phyloP scores from a whole-genome alignment of 495 filamentous ascomycete species.

The Penicillium simplicissimum region DNA sequence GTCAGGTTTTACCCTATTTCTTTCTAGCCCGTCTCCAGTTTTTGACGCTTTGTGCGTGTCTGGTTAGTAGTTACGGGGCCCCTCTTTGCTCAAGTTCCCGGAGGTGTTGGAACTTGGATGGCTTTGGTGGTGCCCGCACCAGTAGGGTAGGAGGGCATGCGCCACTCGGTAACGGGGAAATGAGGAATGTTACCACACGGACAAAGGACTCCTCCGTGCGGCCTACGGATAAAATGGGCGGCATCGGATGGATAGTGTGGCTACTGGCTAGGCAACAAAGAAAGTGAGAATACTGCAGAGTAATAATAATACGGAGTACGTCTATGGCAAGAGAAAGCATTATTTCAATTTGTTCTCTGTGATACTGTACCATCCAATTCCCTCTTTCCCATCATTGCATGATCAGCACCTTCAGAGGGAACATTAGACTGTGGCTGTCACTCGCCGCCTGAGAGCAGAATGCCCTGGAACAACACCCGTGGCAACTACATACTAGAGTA shows the following conservation, averaged over 20 bases:
- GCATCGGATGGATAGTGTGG: no score
- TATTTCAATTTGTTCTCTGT: background rate
- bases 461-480: background rate
- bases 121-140: background rate
- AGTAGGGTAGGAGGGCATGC: conserved; percentile 21
- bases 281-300: no score
- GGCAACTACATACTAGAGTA: background rate
- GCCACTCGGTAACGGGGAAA: conserved; percentile 16
- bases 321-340: no score
- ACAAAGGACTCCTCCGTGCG: background rate
- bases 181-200: conserved; percentile 13
- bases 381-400: conserved; percentile 1
- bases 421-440: background rate
- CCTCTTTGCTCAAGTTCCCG: background rate
- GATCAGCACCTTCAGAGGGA: background rate
- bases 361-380: background rate
- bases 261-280: no score
- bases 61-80: conserved; percentile 1
- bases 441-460: background rate
- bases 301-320: no score
- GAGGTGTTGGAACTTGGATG: background rate
- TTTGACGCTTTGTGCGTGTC: background rate
- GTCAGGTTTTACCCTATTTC: background rate
- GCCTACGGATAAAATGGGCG: background rate
- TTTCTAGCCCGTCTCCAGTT: background rate